Base-by-base conservation (phyloP, 192 early-diverging fungal species). In the Coemansia sp. region DNA sequence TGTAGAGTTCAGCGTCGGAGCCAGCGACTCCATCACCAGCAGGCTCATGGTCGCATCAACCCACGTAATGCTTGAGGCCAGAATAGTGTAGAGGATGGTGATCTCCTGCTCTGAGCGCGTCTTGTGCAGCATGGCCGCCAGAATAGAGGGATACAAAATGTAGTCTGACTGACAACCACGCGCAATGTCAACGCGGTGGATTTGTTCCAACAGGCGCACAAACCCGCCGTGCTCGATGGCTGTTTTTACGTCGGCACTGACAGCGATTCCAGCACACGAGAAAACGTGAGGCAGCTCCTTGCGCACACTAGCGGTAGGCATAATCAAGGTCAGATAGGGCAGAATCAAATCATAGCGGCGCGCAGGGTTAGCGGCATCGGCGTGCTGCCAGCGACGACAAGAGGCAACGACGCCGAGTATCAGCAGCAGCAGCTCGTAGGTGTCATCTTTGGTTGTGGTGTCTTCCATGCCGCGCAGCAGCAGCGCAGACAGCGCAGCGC, bases 401-500 rank as follows among this genome's bases (percentile, higher is more conserved):
- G 76, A 86, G 61, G 87, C 86, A 20, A 88, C 86, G 57, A 93
- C 86, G 59, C 89, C 89, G 5, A 97, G 80, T 27, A 95, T 84
- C n/a, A 86, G 82, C 42, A 83, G 83, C 54, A 97, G 70, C 3
- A 89, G 86, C 30, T 88, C 83, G 36, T 87, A 87, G 0, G 92
- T 90, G 23, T 85, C 85, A 7, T 87, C 88, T 66, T 91, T 92
- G 50, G 92, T 92, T 21, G 77, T 77, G 36, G 87, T 85, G 57
- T 93, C 85, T 70, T 88, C 88, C 61, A 98, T 66, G 23, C 95
- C 96, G 67, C 91, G 93, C 63, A 96, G 66, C 39, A 98, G 82
- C 23, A 88, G 88, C 51, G 88, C 84, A 8, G 93, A 83, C 33
- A 96, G 83, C 17, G 95, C 93, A 60, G 94, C 93, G 25, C 91